A percentile compares a stretch with the other conserved stretches of the same genome.
Evolutionary conservation across 1,284 basidiomycete genomes (phyloP).

Genomic region (Malassezia equina): DNA sequence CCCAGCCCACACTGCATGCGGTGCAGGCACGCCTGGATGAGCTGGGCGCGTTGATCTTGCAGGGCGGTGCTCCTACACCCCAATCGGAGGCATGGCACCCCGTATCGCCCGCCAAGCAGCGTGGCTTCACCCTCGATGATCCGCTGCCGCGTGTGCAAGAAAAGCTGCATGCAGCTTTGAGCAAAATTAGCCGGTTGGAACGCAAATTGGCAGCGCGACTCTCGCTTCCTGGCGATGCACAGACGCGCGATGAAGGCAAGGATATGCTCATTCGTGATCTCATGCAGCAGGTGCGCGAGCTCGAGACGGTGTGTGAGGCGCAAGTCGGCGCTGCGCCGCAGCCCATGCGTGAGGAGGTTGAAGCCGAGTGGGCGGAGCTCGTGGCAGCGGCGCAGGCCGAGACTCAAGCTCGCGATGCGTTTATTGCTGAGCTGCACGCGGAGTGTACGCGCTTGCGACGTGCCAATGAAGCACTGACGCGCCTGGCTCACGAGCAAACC

Average conservation of each 20-base stretch:
- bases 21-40: constrained; percentile 33
- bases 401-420: constrained; percentile 24
- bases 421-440: constrained; percentile 22
- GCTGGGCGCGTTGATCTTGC: constrained; percentile 33
- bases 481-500: constrained; percentile 30
- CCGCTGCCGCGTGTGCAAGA: constrained; percentile 33
- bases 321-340: constrained; percentile 30
- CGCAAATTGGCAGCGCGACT: constrained; percentile 24
- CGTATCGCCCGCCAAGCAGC: constrained; percentile 27
- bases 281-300: constrained; percentile 27
- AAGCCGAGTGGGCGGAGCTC: constrained; percentile 20
- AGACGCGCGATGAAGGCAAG: constrained; percentile 11
- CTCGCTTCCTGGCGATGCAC: constrained; percentile 14
- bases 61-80: constrained; percentile 20
- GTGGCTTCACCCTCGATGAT: constrained; percentile 25
- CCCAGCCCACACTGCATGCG: constrained; percentile 14
- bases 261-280: constrained; percentile 21
- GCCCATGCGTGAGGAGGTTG: constrained; percentile 38
- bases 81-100: constrained; percentile 18
- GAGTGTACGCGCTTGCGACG: constrained; percentile 22
- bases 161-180: constrained; percentile 33
- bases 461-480: constrained; percentile 24
- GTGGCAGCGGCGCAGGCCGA: constrained; percentile 16
- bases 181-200: constrained; percentile 22
- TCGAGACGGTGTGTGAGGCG: constrained; percentile 37